These are phyloP conservation scores for Suhomyces canberraensis DNA, from an alignment of 805 yeast species.

Conservation along the genomic window DNA sequence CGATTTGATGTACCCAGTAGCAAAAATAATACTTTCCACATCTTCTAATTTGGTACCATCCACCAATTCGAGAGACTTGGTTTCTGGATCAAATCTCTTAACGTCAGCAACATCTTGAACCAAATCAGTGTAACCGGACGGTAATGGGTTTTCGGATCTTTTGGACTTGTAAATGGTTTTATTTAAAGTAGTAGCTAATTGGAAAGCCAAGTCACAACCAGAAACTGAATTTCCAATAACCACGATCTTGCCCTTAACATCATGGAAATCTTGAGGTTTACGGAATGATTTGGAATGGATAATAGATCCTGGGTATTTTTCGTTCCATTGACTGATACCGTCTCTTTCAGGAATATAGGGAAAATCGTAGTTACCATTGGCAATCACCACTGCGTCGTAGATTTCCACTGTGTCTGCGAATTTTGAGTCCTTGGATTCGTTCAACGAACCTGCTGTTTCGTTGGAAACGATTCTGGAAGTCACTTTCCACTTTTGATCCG, in stretches of 20 bases:
- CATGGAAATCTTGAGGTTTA: conserved; percentile 22
- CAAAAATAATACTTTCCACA: conserved; percentile 30
- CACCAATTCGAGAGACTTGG: conserved; percentile 20
- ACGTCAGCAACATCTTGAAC: conserved; percentile 45
- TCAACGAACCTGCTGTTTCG: conserved; percentile 29
- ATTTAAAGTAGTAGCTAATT: conserved; percentile 45
- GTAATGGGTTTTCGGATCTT: conserved; percentile 43
- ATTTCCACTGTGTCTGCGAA: conserved; percentile 14
- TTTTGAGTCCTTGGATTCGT: conserved; percentile 3
- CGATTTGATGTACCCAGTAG: conserved; percentile 39
- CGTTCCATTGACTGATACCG: conserved; percentile 31
- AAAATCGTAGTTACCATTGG: conserved; percentile 37
- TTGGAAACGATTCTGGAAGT: conserved; percentile 28
- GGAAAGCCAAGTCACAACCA: conserved; percentile 69
- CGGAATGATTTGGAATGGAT: conserved; percentile 34
- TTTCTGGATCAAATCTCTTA: conserved; percentile 31
- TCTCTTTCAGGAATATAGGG: conserved; percentile 34
- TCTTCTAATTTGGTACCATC: conserved; percentile 22
- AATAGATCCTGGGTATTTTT: conserved; percentile 21
- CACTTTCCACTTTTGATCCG: conserved; percentile 42
- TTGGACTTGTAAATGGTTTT: conserved; percentile 46
- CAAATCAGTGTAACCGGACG: conserved; percentile 42
- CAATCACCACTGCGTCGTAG: conserved; percentile 39
- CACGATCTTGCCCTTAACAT: conserved; percentile 39
- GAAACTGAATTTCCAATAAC: conserved; percentile 78